These are phyloP conservation scores for Lenzites betulinus DNA, from an alignment of 768 basidiomycete species.

Conservation along the genomic window DNA sequence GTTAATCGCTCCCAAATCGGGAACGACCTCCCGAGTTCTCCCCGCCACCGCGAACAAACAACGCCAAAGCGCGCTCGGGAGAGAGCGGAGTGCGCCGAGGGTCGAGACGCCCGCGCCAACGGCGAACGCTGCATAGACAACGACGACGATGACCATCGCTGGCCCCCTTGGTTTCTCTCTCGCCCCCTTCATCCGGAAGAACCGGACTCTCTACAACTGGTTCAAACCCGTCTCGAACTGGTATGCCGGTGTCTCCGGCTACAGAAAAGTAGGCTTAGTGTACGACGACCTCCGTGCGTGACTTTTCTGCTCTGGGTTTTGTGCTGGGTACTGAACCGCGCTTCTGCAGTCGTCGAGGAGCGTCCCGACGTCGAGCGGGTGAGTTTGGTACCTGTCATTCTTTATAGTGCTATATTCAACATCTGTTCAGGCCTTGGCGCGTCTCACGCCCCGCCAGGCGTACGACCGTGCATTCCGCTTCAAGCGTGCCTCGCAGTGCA, in stretches of 20 bases:
- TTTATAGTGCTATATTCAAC: background rate
- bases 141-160: slow-evolving; percentile 43
- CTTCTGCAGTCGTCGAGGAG: slow-evolving; percentile 71
- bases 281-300: slow-evolving; percentile 93
- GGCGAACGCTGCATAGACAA: slow-evolving; percentile 17
- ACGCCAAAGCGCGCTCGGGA: slow-evolving; percentile 40
- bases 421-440: slow-evolving; percentile 67
- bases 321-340: background rate
- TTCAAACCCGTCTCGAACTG: slow-evolving; percentile 79
- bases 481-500: slow-evolving; percentile 79
- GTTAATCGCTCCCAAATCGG: slow-evolving; percentile 29
- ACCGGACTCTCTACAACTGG: slow-evolving; percentile 63
- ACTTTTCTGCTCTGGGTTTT: slow-evolving; percentile 6
- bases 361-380: slow-evolving; percentile 78
- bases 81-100: slow-evolving; percentile 20
- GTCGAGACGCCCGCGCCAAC: slow-evolving; percentile 8
- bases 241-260: slow-evolving; percentile 81
- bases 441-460: slow-evolving; percentile 74
- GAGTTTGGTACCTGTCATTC: slow-evolving; percentile 25
- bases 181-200: slow-evolving; percentile 73
- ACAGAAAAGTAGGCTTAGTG: slow-evolving; percentile 84
- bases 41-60: slow-evolving; percentile 43
- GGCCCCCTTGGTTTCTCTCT: slow-evolving; percentile 73
- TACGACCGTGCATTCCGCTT: slow-evolving; percentile 93
- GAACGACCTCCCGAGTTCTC: slow-evolving; percentile 5